Percentiles rank a stretch among this genome's conserved stretches.
phyloP scores from a whole-genome alignment of 257 asterid species.

The Linaria vulgaris region DNA sequence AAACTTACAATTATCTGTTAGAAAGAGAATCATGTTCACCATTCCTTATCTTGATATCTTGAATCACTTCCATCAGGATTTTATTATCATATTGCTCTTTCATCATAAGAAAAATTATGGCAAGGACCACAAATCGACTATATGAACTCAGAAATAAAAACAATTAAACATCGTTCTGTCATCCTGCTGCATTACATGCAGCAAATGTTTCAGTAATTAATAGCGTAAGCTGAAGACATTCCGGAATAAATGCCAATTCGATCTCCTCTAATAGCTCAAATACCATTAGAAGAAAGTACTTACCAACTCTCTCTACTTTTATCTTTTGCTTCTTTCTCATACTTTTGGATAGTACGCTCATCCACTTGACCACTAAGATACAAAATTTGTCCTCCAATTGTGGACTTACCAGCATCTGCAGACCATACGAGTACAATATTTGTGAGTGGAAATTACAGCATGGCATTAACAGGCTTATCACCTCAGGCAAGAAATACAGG shows the following conservation, averaged over 20 bases:
- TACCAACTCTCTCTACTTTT: constrained; percentile 98
- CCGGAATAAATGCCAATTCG: too few relatives aligned
- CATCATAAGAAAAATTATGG: neutral
- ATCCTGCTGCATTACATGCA: neutral
- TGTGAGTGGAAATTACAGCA: constrained; percentile 16
- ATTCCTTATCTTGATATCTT: too few relatives aligned
- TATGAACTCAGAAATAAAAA: constrained; percentile 1
- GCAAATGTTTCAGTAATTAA: neutral
- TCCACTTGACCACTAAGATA: constrained; percentile 97
- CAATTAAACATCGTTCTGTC: neutral
- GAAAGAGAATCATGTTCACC: too few relatives aligned
- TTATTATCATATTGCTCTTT: too few relatives aligned
- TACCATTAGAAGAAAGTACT: constrained; percentile 29
- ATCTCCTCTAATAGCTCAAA: too few relatives aligned
- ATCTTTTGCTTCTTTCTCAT: constrained; percentile 97
- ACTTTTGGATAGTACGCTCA: constrained; percentile 93
- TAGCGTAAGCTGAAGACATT: neutral
- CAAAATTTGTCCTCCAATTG: constrained; percentile 90
- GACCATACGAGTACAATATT: constrained; percentile 21
- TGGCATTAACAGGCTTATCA: constrained; percentile 6
- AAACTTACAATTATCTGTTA: too few relatives aligned
- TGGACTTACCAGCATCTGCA: constrained; percentile 98
- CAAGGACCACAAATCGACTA: constrained; percentile 2
- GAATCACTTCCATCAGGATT: too few relatives aligned
- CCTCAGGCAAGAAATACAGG: neutral